Base-by-base conservation (phyloP, 331 rosid species). In the Pyracantha coccinea region DNA sequence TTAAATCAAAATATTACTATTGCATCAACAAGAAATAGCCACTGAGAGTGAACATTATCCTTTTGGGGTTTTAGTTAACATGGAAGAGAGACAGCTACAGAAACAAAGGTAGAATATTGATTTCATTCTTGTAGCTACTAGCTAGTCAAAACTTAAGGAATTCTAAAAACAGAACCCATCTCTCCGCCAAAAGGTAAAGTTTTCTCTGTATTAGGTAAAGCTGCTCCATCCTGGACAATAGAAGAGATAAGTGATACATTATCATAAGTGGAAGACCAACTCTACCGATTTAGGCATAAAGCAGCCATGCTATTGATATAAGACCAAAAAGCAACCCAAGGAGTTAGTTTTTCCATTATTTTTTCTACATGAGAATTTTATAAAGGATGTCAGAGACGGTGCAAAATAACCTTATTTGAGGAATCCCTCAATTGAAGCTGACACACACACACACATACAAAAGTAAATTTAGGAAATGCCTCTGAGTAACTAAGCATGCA, bases 121-220 rank as follows among this genome's bases (percentile, higher is more conserved):
- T 60, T 11, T 28, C 12, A 67, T 4, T 58, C 10, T 8, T 50
- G 19, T n/a, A 60, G 57, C 74, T 29, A 68, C 23, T 50, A 60
- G 29, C 66, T 45, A 65, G 23, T 53, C 78, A 58, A 55, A 77
- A 80, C 64, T 72, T 68, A 19, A 80, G 25, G 71, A 32, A 53
- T 71, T 66, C 38, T 47, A 35, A 76, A 63, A 66, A 76, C n/a
- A 59, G 79, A 83, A 73, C 84, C 23, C 81, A 94, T 96, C 96
- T 94, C 97, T 69, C 99, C 99, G n/a, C 99, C 99, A 80, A 88
- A 94, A 79, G 95, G 93, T 83, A 94, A 82, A 62, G 96, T 94
- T 86, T 87, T 94, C 65, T 68, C 89, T 41, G 96, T 94, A 71
- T 80, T 72, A 53, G 99, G 93, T 68, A 94, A 73, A 75, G 96